Conservation (phyloP, 352 stramenopile species). For the Globisporangium canariense region DNA sequence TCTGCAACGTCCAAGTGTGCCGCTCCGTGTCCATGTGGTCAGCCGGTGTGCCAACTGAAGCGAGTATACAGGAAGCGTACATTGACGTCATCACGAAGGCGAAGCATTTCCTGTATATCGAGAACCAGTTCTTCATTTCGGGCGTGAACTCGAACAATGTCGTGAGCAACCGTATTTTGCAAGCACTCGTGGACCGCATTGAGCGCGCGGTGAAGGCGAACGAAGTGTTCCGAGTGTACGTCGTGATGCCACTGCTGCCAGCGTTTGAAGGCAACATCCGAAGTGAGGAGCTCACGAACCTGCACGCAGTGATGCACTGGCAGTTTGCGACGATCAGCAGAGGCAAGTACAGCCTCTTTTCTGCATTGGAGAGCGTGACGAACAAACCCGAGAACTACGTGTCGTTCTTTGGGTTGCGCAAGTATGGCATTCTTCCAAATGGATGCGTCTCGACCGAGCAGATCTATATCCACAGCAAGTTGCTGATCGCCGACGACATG, state of each 20-base stretch:
- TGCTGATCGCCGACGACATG: constrained; percentile 89
- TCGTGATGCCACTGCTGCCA: constrained; percentile 82
- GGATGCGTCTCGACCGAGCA: constrained; percentile 80
- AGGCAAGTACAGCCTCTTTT: constrained; percentile 76
- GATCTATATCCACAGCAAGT: constrained; percentile 93
- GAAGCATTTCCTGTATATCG: constrained; percentile 90
- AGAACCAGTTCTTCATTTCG: constrained; percentile 93
- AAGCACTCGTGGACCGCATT: constrained; percentile 83
- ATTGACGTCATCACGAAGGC: constrained; percentile 78
- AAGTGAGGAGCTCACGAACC: constrained; percentile 78
- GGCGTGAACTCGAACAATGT: constrained; percentile 75
- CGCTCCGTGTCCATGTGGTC: constrained; percentile 88
- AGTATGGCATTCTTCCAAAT: constrained; percentile 80
- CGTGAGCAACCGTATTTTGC: constrained; percentile 77
- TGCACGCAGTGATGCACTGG: constrained; percentile 89
- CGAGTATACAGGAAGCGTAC: constrained; percentile 82
- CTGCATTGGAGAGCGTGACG: constrained; percentile 58
- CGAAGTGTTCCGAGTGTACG: constrained; percentile 78
- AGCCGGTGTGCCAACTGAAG: constrained; percentile 73
- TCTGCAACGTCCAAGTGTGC: constrained; percentile 80
- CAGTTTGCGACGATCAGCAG: constrained; percentile 86
- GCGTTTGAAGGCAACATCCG: constrained; percentile 84
- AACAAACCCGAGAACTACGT: constrained; percentile 73
- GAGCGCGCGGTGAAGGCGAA: constrained; percentile 65
- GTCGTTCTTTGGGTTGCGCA: constrained; percentile 80